Base-by-base conservation (phyloP, 139 green algal genomes). In the Chlorokybus atmophyticus region DNA sequence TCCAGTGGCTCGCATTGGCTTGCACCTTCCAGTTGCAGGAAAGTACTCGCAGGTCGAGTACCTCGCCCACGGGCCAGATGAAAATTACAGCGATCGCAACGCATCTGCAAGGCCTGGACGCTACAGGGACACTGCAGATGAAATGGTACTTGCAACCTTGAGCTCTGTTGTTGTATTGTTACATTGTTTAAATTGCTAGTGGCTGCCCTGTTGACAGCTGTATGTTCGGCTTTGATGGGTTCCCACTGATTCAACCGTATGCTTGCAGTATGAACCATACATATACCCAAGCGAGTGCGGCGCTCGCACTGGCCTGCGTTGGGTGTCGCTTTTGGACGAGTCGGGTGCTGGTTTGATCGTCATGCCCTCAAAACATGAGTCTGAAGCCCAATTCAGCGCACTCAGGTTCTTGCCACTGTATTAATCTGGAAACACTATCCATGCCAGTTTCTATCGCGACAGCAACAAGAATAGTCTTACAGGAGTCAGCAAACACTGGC, bases 61-160 rank as follows among this genome's bases (percentile, higher is more conserved):
- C 82, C 80, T 79, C 39, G 88, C 88, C 5, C 40, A 66, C 1
- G 88, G 88, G 2, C 88, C 87, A 0, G 83, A 94, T 50, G 88
- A 96, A 70, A 88, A 76, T 71, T 96, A 97, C 74, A 64, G 71
- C 10, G 89, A 97, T 62, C 70, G 89, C 27, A 81, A 88, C 63
- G 51, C 50, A 0, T 67, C 62, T 1, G 82, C 57, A n/a, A 39
- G 26, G 4, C 31, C 67, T 5, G 63, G 58, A 17, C 26, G 30
- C 23, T 68, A 71, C 52, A 25, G 42, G 19, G 26, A 25, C 21
- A 23, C 42, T 3, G 55, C 54, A 7, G 14, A 41, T 8, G 60
- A 62, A 25, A 32, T 58, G 0, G 35, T 44, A 44, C 10, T 10
- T 44, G 35, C 35, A 44, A 10, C 35, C 35, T 14, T 44, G 14